These are phyloP conservation scores for Salvia rosmarinus DNA, from an alignment of 257 asterid genomes.

Conservation along the genomic window DNA sequence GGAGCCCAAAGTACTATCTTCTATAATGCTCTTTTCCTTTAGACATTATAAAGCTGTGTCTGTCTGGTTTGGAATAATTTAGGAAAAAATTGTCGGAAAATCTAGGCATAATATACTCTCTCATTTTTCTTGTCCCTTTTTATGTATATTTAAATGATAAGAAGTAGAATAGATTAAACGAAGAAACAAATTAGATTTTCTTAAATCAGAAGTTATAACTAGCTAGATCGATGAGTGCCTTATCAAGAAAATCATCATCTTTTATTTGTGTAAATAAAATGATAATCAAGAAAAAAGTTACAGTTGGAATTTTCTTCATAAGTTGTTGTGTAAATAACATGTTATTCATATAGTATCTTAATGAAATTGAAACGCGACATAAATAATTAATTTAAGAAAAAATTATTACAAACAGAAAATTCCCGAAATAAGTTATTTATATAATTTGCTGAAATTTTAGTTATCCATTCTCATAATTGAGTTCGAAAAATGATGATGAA, in stretches of 20 bases:
- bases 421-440: no score
- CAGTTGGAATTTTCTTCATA: no score
- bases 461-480: no score
- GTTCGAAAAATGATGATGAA: no score
- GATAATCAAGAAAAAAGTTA: no score
- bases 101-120: neutral
- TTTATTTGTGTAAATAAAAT: no score
- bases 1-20: conserved; percentile 32
- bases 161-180: no score
- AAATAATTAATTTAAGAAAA: neutral
- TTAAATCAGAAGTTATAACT: neutral
- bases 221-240: neutral
- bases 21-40: conserved; percentile 28
- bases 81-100: conserved; percentile 16
- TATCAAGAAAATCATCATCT: no score
- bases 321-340: no score
- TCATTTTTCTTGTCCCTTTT: neutral
- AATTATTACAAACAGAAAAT: no score
- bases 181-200: neutral
- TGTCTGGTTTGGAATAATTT: conserved; percentile 3
- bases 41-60: conserved; percentile 2
- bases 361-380: neutral
- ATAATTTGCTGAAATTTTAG: no score
- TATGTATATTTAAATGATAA: neutral
- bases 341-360: no score